Percentiles rank a stretch among this genome's conserved stretches.
Evolutionary conservation across 495 filamentous ascomycete species (phyloP).

Genomic region (Extremus antarcticus): DNA sequence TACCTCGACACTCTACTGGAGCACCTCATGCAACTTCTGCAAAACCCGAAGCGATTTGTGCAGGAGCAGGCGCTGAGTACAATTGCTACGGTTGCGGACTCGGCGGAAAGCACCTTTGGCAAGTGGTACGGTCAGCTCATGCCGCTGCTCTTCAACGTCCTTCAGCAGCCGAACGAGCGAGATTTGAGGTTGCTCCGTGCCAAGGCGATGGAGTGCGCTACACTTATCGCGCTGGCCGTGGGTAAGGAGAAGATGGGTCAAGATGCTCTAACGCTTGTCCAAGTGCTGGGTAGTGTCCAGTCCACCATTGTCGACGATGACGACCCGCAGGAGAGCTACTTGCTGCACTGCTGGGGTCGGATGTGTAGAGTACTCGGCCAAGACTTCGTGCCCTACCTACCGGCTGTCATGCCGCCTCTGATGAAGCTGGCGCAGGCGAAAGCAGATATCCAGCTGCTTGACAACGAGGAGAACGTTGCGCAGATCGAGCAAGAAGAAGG

Average conservation of each 20-base stretch:
- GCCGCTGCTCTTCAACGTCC: conserved; percentile 83
- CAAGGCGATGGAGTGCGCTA: conserved; percentile 99
- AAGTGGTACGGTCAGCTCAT: conserved; percentile 92
- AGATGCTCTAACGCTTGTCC: conserved; percentile 76
- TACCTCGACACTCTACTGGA: conserved; percentile 82
- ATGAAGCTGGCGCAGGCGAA: conserved; percentile 85
- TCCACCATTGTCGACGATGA: conserved; percentile 79
- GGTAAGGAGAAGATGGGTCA: conserved; percentile 81
- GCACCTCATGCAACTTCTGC: conserved; percentile 71
- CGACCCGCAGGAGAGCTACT: conserved; percentile 92
- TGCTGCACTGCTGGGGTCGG: conserved; percentile 97
- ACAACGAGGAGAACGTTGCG: conserved; percentile 90
- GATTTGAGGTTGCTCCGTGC: conserved; percentile 83
- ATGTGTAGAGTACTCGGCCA: conserved; percentile 91
- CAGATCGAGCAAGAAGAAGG: conserved; percentile 90
- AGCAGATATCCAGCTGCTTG: conserved; percentile 92
- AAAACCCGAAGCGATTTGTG: conserved; percentile 85
- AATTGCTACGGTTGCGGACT: conserved; percentile 97
- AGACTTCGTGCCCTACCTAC: conserved; percentile 86
- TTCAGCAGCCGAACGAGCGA: conserved; percentile 80
- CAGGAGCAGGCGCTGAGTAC: conserved; percentile 97
- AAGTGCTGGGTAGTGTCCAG: conserved; percentile 79
- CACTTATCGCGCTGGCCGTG: conserved; percentile 88
- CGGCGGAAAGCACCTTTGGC: conserved; percentile 88
- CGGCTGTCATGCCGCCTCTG: conserved; percentile 88